Percentiles rank a stretch among this genome's conserved stretches.
These are phyloP conservation scores for Theobroma grandiflorum DNA, from an alignment of 441 rosid genomes.

Conservation along the genomic window DNA sequence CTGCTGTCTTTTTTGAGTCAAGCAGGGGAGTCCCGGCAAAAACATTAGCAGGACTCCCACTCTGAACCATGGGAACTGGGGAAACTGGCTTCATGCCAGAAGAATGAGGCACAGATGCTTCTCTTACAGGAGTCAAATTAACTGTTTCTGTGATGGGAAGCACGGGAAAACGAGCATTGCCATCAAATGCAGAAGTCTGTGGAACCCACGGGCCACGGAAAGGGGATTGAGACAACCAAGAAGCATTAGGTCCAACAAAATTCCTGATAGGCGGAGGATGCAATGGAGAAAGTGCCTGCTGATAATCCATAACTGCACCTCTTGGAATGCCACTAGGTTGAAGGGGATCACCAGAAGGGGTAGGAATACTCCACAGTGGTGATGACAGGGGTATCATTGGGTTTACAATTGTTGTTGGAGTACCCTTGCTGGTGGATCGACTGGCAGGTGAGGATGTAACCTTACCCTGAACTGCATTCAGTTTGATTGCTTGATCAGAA, in stretches of 20 bases:
- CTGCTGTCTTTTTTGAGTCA: conserved; percentile 55
- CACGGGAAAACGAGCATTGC: conserved; percentile 62
- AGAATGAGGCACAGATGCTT: conserved; percentile 53
- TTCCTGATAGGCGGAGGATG: conserved; percentile 70
- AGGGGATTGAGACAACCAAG: conserved; percentile 86
- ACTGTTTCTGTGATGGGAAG: conserved; percentile 66
- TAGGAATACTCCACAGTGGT: conserved; percentile 85
- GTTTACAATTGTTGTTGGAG: conserved; percentile 54
- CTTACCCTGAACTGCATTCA: conserved; percentile 57
- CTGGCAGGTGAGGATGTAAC: conserved; percentile 57
- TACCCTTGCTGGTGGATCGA: conserved; percentile 62
- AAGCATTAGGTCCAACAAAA: conserved; percentile 62
- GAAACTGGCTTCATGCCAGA: conserved; percentile 58
- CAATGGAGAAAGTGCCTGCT: conserved; percentile 67
- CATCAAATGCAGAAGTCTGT: conserved; percentile 66
- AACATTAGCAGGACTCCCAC: conserved; percentile 53
- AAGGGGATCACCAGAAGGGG: conserved; percentile 61
- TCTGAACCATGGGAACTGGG: conserved; percentile 44
- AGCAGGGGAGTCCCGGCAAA: conserved; percentile 50
- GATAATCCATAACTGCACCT: conserved; percentile 70
- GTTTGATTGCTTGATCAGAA: conserved; percentile 65
- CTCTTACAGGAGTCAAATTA: conserved; percentile 68
- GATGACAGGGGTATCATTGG: conserved; percentile 83
- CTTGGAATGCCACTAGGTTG: conserved; percentile 70
- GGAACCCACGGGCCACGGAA: conserved; percentile 80